Base-by-base conservation (phyloP, 2,329 filamentous ascomycete species). In the Calonectria pseudoturangicola region DNA sequence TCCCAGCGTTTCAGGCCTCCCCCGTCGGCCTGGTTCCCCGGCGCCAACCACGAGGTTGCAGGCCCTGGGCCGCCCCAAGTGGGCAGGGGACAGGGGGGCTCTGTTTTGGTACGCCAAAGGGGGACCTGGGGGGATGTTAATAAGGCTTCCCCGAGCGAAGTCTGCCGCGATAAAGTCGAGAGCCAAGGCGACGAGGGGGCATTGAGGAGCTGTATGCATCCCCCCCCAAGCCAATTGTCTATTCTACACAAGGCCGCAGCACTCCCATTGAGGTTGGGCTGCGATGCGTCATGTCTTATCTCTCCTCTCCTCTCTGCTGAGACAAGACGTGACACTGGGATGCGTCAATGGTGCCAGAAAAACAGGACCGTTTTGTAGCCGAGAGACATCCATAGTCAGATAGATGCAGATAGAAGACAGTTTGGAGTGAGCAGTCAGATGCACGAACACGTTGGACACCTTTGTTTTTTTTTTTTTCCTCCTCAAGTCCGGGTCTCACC, bases 31-130 rank as follows among this genome's bases (percentile, higher is more conserved):
- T 60, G 33, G 69, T 64, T 70, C 62, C 68, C 62, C 60, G 68
- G 62, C 68, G 66, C 68, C 68, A 70, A 63, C 68, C 68, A 70
- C 62, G 62, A 47, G 36, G 60, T 48, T 60, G 33, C 50, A 48
- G 68, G 68, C 68, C 50, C 45, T 66, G 68, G 68, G 54, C 50
- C 68, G 43, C 68, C 60, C 68, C 60, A 66, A 33, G 62, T 36
- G 67, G 56, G 51, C 62, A 70, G 68, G 68, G 68, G 47, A 48
- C 62, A 66, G 68, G 68, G 68, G 47, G 51, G 18, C 30, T n/a
- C 21, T 33, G 36, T 58, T 58, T 58, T 33, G 51, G 33, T 15
- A 18, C 18, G 51, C 51, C 30, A 25, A 58, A 58, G 51, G 51
- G 51, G 33, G 21, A n/a, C 18, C 33, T 33, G 30, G 30, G n/a